A percentile compares a stretch with the other conserved stretches of the same genome.
These are phyloP conservation scores for Hydrangea macrophylla DNA, from an alignment of 148 eudicot species.

Conservation along the genomic window DNA sequence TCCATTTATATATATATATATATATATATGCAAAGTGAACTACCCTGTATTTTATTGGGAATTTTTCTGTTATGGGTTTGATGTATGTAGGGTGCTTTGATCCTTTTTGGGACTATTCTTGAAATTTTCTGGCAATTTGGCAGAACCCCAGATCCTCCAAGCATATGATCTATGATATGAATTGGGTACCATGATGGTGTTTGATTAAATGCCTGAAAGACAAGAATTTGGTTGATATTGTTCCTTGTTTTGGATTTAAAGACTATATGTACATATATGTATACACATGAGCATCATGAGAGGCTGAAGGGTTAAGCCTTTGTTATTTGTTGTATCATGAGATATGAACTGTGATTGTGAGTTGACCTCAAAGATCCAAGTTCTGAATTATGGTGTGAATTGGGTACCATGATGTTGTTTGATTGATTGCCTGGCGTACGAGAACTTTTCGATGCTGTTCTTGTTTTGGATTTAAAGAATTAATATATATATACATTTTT, in stretches of 20 bases:
- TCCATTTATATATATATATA: no score
- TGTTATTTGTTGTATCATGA: background rate
- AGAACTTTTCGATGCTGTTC: no score
- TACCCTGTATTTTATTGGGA: background rate
- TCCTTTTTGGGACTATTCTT: slow-evolving; percentile 9
- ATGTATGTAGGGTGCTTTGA: slow-evolving; percentile 1
- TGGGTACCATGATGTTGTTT: no score
- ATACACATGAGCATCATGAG: no score
- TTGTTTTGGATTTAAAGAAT: no score
- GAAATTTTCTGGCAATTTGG: slow-evolving; percentile 6
- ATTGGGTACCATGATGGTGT: background rate
- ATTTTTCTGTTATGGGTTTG: background rate
- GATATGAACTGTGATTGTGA: slow-evolving; percentile 2
- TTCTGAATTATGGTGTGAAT: slow-evolving; percentile 45
- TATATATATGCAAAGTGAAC: no score
- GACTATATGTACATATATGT: background rate
- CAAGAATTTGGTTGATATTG: background rate
- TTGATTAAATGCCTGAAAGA: background rate
- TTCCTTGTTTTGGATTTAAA: background rate
- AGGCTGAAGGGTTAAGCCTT: background rate
- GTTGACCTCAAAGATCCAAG: slow-evolving; percentile 8
- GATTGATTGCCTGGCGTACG: no score
- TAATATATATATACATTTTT: no score
- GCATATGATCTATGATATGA: background rate
- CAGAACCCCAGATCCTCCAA: slow-evolving; percentile 10